Conservation (phyloP, 805 yeast genomes). For the Yarrowia keelungensis region DNA sequence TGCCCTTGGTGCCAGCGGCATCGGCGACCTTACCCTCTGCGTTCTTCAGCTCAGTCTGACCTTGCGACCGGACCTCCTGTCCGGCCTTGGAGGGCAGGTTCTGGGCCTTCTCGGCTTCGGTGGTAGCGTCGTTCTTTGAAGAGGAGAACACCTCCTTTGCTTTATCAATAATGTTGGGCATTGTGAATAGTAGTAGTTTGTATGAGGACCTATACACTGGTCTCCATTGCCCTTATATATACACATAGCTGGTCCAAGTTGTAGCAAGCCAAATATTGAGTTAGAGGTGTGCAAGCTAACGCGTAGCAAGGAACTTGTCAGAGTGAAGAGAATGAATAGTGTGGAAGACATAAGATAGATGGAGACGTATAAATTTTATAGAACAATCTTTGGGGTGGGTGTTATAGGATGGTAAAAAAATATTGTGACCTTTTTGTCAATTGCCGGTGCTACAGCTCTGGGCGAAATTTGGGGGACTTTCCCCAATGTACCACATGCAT, state of each 20-base stretch:
- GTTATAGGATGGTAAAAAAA: not conserved
- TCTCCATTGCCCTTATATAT: conserved; percentile 12
- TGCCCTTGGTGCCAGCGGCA: conserved; percentile 15
- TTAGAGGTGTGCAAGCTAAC: conserved; percentile 21
- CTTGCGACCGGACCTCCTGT: conserved; percentile 12
- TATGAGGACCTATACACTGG: not conserved
- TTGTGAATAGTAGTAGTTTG: conserved; percentile 35
- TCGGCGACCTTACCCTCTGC: conserved; percentile 14
- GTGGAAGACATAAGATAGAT: no score
- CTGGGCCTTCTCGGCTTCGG: conserved; percentile 16
- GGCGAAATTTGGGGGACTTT: not conserved
- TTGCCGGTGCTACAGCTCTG: not conserved
- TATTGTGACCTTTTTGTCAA: not conserved
- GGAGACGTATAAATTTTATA: not conserved
- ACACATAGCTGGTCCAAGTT: not conserved
- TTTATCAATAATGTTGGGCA: conserved; percentile 37
- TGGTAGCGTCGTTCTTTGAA: conserved; percentile 12
- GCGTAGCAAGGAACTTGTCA: conserved; percentile 23
- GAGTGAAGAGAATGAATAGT: no score
- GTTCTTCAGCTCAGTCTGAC: conserved; percentile 17
- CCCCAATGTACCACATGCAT: conserved; percentile 16
- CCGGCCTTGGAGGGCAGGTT: conserved; percentile 25
- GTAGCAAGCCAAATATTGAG: conserved; percentile 35
- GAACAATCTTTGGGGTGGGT: not conserved
- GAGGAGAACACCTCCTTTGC: conserved; percentile 39